Base-by-base conservation (phyloP, 148 eudicot genomes). In the Fagopyrum esculentum region DNA sequence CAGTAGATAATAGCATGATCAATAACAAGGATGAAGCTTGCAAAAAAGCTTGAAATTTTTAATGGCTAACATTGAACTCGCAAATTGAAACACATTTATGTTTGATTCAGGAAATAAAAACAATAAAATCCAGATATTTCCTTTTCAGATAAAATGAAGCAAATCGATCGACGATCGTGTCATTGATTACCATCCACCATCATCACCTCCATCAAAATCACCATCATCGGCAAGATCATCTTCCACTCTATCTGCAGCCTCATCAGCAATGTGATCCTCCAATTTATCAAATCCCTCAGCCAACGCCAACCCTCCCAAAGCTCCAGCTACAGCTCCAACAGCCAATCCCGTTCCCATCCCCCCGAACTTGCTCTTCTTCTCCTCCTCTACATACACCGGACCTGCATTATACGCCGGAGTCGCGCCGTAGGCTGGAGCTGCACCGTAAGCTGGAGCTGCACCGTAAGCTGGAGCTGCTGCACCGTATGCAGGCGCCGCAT, bases 261-360 rank as follows among this genome's bases (percentile, higher is more conserved):
- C 83, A 35, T 91, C 94, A 0, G 83, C 97, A 7, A 91, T 52
- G 77, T 86, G 78, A 78, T 91, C 90, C 85, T 92, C 94, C 50
- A 89, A 44, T 35, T 78, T 68, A 78, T 93, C 93, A 9, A 77
- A 52, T 22, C 97, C 98, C 78, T 93, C 92, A 22, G 78, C 89
- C 22, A 93, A 9, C 8, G 90, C 98, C 0, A 93, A 71, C 22
- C 97, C 98, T 77, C 98, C 98, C 72, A 91, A 77, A 51, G 69
- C 77, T 55, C 98, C 98, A 11, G 89, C 98, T 0, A 84, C 94
- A 56, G 92, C 96, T 9, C 98, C 98, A 73, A 93, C 97, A 30
- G 94, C 98, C 80, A 93, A 75, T 56, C 98, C 97, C 16, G 94
- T 84, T 78, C 96, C 98, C 93, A 86, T 84, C 64, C 94, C 93